Percentiles rank a stretch among this genome's conserved stretches.
These are phyloP conservation scores for Petasospora fabianii DNA, from an alignment of 1,139 yeast genomes.

Conservation along the genomic window DNA sequence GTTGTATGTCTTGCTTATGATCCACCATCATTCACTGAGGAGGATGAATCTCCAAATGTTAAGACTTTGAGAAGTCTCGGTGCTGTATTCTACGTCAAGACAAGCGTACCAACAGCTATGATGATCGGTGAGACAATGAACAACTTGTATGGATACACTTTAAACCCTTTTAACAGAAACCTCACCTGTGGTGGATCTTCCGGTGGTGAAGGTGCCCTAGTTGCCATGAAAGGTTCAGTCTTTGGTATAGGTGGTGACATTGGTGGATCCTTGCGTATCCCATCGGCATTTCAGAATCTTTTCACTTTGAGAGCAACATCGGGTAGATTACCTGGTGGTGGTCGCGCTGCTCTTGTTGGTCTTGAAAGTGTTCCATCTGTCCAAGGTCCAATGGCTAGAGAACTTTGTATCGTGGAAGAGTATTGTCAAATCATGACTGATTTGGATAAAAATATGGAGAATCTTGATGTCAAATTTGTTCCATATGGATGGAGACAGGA, in stretches of 20 bases:
- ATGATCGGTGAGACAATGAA: slow-evolving; percentile 45
- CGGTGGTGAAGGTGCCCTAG: slow-evolving; percentile 48
- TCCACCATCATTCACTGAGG: slow-evolving; percentile 38
- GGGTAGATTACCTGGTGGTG: slow-evolving; percentile 48
- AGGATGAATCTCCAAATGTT: too few relatives aligned
- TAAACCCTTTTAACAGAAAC: slow-evolving; percentile 40
- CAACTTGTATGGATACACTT: slow-evolving; percentile 42
- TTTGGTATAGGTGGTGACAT: slow-evolving; percentile 62
- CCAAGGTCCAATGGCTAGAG: slow-evolving; percentile 57
- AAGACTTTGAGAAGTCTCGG: too few relatives aligned
- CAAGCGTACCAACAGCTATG: slow-evolving; percentile 57
- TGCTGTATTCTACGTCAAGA: slow-evolving; percentile 49
- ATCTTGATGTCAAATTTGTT: slow-evolving; percentile 38
- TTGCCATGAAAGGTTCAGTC: slow-evolving; percentile 53
- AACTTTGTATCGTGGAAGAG: slow-evolving; percentile 61
- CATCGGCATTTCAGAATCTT: slow-evolving; percentile 50
- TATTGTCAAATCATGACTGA: slow-evolving; percentile 53
- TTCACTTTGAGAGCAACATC: slow-evolving; percentile 53
- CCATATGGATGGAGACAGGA: slow-evolving; percentile 19
- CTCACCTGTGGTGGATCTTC: slow-evolving; percentile 51
- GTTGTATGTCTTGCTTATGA: slow-evolving; percentile 28
- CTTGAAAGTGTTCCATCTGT: slow-evolving; percentile 54
- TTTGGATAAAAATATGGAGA: slow-evolving; percentile 35
- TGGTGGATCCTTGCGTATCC: slow-evolving; percentile 62
- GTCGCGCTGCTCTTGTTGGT: slow-evolving; percentile 55